A percentile compares a stretch with the other conserved stretches of the same genome.
phyloP scores from a whole-genome alignment of 1,139 yeast species.

The Taphrina pruni region DNA sequence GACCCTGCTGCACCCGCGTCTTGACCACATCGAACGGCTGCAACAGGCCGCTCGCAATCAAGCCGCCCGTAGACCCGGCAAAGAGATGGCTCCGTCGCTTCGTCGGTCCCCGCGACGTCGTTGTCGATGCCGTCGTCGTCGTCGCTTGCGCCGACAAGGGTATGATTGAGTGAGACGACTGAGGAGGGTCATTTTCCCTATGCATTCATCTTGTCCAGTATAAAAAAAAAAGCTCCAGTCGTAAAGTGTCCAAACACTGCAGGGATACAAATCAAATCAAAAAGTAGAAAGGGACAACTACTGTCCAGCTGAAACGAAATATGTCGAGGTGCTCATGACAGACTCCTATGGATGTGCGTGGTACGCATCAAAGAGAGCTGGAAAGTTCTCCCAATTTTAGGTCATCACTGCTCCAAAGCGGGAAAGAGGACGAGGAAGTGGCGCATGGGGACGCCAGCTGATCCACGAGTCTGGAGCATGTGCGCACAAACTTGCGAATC shows the following conservation, averaged over 20 bases:
- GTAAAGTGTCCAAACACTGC: too few relatives aligned
- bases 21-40: slow-evolving; percentile 92
- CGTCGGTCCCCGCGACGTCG: not conserved
- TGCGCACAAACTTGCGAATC: too few relatives aligned
- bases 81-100: slow-evolving; percentile 58
- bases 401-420: not conserved
- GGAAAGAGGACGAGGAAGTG: not conserved
- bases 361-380: too few relatives aligned
- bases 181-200: slow-evolving; percentile 18
- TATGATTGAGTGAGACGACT: slow-evolving; percentile 6
- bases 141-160: slow-evolving; percentile 8
- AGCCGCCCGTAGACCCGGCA: slow-evolving; percentile 88
- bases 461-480: not conserved
- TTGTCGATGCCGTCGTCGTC: not conserved
- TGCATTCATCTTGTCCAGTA: slow-evolving; percentile 10
- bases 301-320: too few relatives aligned
- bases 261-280: too few relatives aligned
- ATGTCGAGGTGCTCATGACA: too few relatives aligned
- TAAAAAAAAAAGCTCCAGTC: too few relatives aligned
- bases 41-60: slow-evolving; percentile 76
- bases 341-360: too few relatives aligned
- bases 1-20: slow-evolving; percentile 80
- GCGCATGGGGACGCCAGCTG: not conserved
- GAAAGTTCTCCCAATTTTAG: not conserved
- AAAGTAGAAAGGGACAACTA: too few relatives aligned